Percentiles rank a stretch among this genome's conserved stretches.
Evolutionary conservation across 2,329 filamentous ascomycete species (phyloP).

Genomic region (Didymella keratinophila): DNA sequence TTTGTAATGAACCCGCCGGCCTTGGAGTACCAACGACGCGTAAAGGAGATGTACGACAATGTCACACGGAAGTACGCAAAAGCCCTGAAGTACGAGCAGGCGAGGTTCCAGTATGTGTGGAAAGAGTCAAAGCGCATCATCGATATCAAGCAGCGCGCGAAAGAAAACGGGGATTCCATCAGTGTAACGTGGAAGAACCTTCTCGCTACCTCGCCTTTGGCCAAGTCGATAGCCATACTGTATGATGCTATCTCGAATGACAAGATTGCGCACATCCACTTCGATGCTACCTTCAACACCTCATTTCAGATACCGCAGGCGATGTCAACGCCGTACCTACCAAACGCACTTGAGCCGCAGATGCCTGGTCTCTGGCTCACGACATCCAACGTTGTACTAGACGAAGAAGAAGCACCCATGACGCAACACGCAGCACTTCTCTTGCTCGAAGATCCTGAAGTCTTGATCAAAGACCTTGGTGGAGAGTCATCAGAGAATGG

Average conservation of each 20-base stretch:
- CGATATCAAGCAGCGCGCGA: constrained; percentile 79
- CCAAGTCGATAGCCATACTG: constrained; percentile 81
- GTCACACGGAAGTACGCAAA: constrained; percentile 93
- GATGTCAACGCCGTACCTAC: constrained; percentile 75
- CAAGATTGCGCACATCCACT: constrained; percentile 82
- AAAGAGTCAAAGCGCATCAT: constrained; percentile 86
- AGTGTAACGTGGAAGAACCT: constrained; percentile 74
- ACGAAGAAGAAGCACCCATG: constrained; percentile 73
- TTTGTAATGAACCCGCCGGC: constrained; percentile 86
- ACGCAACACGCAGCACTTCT: constrained; percentile 89
- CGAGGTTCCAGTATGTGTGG: constrained; percentile 88
- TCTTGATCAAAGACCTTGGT: constrained; percentile 74
- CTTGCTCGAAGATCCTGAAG: constrained; percentile 81
- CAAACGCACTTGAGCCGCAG: constrained; percentile 71
- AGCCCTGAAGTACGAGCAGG: constrained; percentile 90
- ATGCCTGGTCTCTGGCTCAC: constrained; percentile 85
- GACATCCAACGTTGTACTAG: constrained; percentile 78
- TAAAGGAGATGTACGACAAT: constrained; percentile 85
- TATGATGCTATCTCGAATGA: constrained; percentile 83
- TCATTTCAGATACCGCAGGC: constrained; percentile 69
- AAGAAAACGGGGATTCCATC: constrained; percentile 72
- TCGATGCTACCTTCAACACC: constrained; percentile 69
- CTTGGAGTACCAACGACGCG: constrained; percentile 73
- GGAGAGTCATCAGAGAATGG: constrained; percentile 78
- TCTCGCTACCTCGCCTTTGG: constrained; percentile 76